phyloP scores from a whole-genome alignment of 2,329 filamentous ascomycete genomes.

The Triangularia verruculosa region DNA sequence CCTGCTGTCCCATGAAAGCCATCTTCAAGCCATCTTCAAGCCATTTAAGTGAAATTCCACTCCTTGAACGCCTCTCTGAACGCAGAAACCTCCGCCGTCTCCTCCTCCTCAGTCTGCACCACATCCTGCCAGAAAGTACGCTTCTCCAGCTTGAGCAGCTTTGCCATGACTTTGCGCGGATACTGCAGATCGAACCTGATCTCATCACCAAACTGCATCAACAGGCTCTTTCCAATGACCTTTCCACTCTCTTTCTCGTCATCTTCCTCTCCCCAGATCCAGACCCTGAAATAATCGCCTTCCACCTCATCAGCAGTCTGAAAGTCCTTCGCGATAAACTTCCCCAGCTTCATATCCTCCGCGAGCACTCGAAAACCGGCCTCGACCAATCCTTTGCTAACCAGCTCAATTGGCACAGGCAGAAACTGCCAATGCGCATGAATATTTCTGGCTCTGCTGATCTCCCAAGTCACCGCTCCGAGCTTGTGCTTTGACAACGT shows the following conservation, averaged over 20 bases:
- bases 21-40: too few species aligned
- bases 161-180: constrained; percentile 81
- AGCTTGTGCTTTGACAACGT: constrained; percentile 55
- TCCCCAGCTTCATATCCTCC: constrained; percentile 63
- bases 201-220: constrained; percentile 69
- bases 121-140: constrained; percentile 85
- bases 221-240: constrained; percentile 65
- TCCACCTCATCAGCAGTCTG: constrained; percentile 48
- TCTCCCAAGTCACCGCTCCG: constrained; percentile 88
- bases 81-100: constrained; percentile 70
- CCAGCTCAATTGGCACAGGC: constrained; percentile 66
- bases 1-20: too few species aligned
- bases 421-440: constrained; percentile 95
- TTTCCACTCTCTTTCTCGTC: constrained; percentile 38
- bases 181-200: constrained; percentile 89
- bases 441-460: constrained; percentile 75
- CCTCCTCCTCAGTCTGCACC: constrained; percentile 71
- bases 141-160: constrained; percentile 75
- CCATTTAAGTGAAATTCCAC: constrained; percentile 73
- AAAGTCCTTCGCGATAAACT: constrained; percentile 48
- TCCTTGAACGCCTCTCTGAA: constrained; percentile 80
- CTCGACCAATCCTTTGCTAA: constrained; percentile 73
- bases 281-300: constrained; percentile 75
- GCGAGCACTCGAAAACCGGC: constrained; percentile 86
- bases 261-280: constrained; percentile 67